Base-by-base conservation (phyloP, 371 early-diverging fungal species). In the Lichtheimia ornata region DNA sequence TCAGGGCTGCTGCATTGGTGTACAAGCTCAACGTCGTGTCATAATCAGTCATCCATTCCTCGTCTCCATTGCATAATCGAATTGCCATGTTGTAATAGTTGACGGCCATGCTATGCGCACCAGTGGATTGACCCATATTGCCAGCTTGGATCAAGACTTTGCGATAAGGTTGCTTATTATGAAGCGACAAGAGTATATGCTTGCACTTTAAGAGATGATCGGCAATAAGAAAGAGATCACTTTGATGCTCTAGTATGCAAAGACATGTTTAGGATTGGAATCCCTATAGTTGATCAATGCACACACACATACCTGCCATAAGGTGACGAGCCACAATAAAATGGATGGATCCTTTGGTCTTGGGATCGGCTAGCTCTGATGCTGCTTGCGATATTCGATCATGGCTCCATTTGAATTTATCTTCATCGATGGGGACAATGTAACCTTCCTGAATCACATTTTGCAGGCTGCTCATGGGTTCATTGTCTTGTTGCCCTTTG, bases 301-400 rank as follows among this genome's bases (percentile, higher is more conserved):
- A 35, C 9, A 7, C 30, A 30, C 27, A 17, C 2, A 52, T 64
- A 65, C 68, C 61, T 14, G 58, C 50, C 53, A 78, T 56, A 15
- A 74, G 44, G 17, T 67, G 71, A 14, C 69, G 57, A 0, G 76
- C 76, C 50, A 79, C 74, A 3, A 62, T 66, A 0, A 74, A 56
- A 50, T 79, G 79, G 4, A 79, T 79, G 18, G 59, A 68, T 41
- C 64, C 72, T 4, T 71, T 59, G 5, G 63, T 62, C 17, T 65
- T 67, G 0, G 74, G 71, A 30, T 72, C 60, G 11, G 69, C 79
- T 2, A 79, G 50, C 15, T 70, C 72, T 71, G 73, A 74, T 0
- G 79, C 79, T 7, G 79, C 79, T 56, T 76, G 79, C 2, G 79
- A 76, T 22, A 72, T 74, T 5, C 76, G 66, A 57, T 79, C 79